These are phyloP conservation scores for Fraxinus angustifolia DNA, from an alignment of 305 asterid genomes.

Conservation along the genomic window DNA sequence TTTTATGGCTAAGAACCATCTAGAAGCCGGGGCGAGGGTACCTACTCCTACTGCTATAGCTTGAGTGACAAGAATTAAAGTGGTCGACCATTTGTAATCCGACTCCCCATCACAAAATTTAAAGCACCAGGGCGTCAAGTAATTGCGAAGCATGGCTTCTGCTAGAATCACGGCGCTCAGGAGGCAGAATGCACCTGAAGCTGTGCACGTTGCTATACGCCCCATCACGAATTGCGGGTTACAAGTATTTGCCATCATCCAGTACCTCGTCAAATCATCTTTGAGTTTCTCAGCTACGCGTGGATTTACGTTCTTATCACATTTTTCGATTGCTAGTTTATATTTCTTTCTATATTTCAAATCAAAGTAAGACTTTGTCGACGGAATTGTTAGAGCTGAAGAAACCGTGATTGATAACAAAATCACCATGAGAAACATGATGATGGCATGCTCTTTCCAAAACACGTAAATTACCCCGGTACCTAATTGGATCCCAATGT, in stretches of 20 bases:
- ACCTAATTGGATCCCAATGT: slow-evolving; percentile 59
- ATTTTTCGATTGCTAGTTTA: slow-evolving; percentile 36
- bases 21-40: slow-evolving; percentile 63
- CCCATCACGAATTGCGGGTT: slow-evolving; percentile 75
- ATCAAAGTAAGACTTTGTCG: slow-evolving; percentile 55
- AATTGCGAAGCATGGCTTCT: slow-evolving; percentile 59
- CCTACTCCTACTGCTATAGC: slow-evolving; percentile 62
- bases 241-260: slow-evolving; percentile 95
- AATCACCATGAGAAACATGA: slow-evolving; percentile 51
- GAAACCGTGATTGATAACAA: slow-evolving; percentile 45
- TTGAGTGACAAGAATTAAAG: slow-evolving; percentile 55
- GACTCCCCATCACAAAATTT: slow-evolving; percentile 63
- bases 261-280: slow-evolving; percentile 49
- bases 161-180: slow-evolving; percentile 45
- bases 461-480: slow-evolving; percentile 73
- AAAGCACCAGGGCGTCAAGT: slow-evolving; percentile 49
- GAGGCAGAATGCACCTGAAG: slow-evolving; percentile 82
- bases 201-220: slow-evolving; percentile 69
- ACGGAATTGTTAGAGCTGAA: slow-evolving; percentile 64
- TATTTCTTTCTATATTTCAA: slow-evolving; percentile 45
- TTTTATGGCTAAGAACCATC: slow-evolving; percentile 62
- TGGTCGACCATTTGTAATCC: slow-evolving; percentile 78
- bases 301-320: slow-evolving; percentile 21
- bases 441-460: slow-evolving; percentile 46
- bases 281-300: slow-evolving; percentile 36